These are phyloP conservation scores for Arthrobotrys pseudoclavata DNA, from an alignment of 2,329 filamentous ascomycete species.

Conservation along the genomic window DNA sequence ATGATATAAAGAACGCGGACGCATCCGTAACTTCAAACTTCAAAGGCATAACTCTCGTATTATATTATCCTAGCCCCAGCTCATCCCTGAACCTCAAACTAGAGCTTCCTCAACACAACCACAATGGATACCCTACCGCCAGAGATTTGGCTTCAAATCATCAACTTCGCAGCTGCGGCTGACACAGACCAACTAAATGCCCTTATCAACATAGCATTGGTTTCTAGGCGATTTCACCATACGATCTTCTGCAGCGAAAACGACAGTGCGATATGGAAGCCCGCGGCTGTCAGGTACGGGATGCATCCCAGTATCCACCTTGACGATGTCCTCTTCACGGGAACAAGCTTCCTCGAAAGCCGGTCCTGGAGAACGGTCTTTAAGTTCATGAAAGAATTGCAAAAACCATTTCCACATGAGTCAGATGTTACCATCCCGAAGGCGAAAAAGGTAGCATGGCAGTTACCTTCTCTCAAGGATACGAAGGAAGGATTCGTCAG, in stretches of 20 bases:
- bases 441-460: slow-evolving; percentile 57
- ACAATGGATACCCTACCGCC: slow-evolving; percentile 46
- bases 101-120: slow-evolving; percentile 16
- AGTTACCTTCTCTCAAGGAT: slow-evolving; percentile 61
- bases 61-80: neutral
- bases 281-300: slow-evolving; percentile 61
- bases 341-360: slow-evolving; percentile 61
- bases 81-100: slow-evolving; percentile 25
- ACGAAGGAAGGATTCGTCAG: slow-evolving; percentile 60
- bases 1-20: slow-evolving; percentile 16
- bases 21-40: slow-evolving; percentile 2
- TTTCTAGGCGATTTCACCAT: slow-evolving; percentile 62
- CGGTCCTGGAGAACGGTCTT: slow-evolving; percentile 63
- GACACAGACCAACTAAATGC: slow-evolving; percentile 40
- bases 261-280: slow-evolving; percentile 62
- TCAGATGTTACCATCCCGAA: slow-evolving; percentile 59
- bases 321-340: slow-evolving; percentile 62
- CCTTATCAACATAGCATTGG: slow-evolving; percentile 61
- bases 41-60: neutral
- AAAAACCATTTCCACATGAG: slow-evolving; percentile 60
- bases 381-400: slow-evolving; percentile 62
- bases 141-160: slow-evolving; percentile 58
- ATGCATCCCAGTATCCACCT: slow-evolving; percentile 61
- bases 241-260: slow-evolving; percentile 63
- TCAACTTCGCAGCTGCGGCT: slow-evolving; percentile 49